Evolutionary conservation across 305 asterid genomes (phyloP), one percentile per base, ranked within the genome.

Genomic region (Solanum chacoense): DNA sequence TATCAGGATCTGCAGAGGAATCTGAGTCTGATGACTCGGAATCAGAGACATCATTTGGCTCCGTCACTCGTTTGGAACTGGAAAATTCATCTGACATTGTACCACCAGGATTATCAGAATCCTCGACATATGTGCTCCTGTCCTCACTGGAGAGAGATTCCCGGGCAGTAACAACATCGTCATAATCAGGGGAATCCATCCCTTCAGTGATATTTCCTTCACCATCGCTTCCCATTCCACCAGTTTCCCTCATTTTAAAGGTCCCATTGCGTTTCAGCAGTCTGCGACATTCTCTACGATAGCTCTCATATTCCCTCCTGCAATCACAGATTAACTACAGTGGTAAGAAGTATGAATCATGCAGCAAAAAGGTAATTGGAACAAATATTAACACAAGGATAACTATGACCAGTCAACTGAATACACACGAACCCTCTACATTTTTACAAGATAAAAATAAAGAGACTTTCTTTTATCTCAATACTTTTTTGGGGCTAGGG

Each of bases 101-200:
- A 85, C 88, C 88, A 79, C 94, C 84, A 20, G 91, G 88, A 88
- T 90, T 89, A 88, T 93, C 93, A 11, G 94, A 91, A 69, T 92
- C 92, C 86, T 94, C 94, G 0, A 89, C 83, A 85, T 90, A 91
- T 50, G 89, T 90, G 88, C 91, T 91, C 84, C 91, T 92, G 88
- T 94, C 98, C 90, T 94, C 98, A 76, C 98, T 94, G 26, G 99
- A 96, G 88, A 96, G 98, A 83, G 98, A 94, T 90, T 96, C 97
- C 88, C 96, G 90, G 89, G 99, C 95, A 67, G 96, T 94, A 87
- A 92, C 98, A 36, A 93, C 94, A 88, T 95, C 98, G 80, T 94
- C 98, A 45, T 96, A 94, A 91, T 87, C 92, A 2, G 98, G 95
- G 65, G 98, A 95, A 88, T 93, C 92, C n/a, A 90, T 88, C 85